Conservation (phyloP, 805 yeast species). For the Nakazawaea anatomiae region DNA sequence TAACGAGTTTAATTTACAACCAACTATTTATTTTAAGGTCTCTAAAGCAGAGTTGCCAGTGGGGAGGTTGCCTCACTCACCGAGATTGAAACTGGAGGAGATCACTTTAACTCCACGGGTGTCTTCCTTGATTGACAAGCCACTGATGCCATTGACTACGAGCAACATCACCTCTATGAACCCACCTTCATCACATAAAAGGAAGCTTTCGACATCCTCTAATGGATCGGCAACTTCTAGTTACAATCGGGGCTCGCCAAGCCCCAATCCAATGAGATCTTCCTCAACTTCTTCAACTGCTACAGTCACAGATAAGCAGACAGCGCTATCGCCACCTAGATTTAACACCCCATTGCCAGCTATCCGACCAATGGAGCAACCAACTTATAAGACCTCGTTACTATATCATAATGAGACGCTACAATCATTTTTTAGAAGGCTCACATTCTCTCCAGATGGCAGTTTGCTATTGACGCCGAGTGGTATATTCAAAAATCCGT, state of each 20-base stretch:
- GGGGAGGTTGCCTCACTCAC: slow-evolving; percentile 11
- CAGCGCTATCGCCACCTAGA: slow-evolving; percentile 17
- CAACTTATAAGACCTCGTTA: slow-evolving; percentile 30
- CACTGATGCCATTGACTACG: slow-evolving; percentile 2
- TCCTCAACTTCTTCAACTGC: slow-evolving; percentile 2
- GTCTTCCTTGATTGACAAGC: neutral
- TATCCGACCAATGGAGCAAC: slow-evolving; percentile 33
- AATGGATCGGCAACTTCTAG: slow-evolving; percentile 21
- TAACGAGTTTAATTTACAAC: slow-evolving; percentile 27
- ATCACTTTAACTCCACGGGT: neutral
- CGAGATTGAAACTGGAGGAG: slow-evolving; percentile 11
- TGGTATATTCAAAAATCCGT: slow-evolving; percentile 46
- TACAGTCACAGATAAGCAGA: neutral
- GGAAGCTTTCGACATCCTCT: slow-evolving; percentile 36
- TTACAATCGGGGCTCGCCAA: slow-evolving; percentile 5
- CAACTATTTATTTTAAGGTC: slow-evolving; percentile 41
- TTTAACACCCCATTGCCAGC: slow-evolving; percentile 37
- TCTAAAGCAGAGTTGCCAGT: slow-evolving; percentile 55
- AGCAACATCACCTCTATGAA: slow-evolving; percentile 11
- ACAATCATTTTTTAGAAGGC: slow-evolving; percentile 84
- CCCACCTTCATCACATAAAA: slow-evolving; percentile 24
- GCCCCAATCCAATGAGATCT: slow-evolving; percentile 2
- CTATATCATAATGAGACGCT: slow-evolving; percentile 82
- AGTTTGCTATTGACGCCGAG: slow-evolving; percentile 70
- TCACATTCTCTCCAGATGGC: slow-evolving; percentile 90